Evolutionary conservation across 768 basidiomycete genomes (phyloP), one percentile per base, ranked within the genome.

Genomic region (Leccinum incarnatum): DNA sequence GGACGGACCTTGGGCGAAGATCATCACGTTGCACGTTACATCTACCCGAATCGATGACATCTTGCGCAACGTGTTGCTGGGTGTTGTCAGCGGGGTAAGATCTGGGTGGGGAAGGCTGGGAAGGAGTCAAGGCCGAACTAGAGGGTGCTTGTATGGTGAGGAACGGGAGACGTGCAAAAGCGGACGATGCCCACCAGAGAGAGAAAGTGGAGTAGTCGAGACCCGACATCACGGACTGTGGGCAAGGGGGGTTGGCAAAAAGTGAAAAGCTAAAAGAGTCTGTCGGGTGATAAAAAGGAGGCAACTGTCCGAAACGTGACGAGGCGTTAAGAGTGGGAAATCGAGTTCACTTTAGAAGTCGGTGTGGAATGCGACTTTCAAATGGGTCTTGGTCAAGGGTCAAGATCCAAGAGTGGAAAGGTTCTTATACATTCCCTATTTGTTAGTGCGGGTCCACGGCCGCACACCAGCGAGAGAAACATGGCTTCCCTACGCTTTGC

Each of bases 1-100:
- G 65, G 62, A 71, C 70, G 64, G 62, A 71, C 70, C 70, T 68
- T 68, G 70, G 64, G 66, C 64, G 70, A 70, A 68, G 68, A 71
- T 71, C 70, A 66, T 71, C 70, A 68, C 70, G 68, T 70, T 72
- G 62, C 53, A 25, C 14, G 56, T 62, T 53, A 65, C 62, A 64
- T 51, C 67, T 68, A 68, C 46, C 63, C 23, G 66, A 57, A 62
- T 62, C 62, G 59, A 68, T 71, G 70, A 66, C 70, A 67, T 68
- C 68, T 63, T 70, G 64, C 53, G 59, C 64, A 66, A 61, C 68
- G 64, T 68, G 68, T 62, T 61, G 64, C 32, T 63, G 66, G 59
- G 27, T 59, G 63, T 66, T 56, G 67, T 69, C 69, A 52, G 67
- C 48, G 64, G 69, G 68, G 68, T 62, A 64, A 66, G 68, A 70